Percentiles rank a stretch among this genome's conserved stretches.
Evolutionary conservation across 495 filamentous ascomycete genomes (phyloP).

Genomic region (Filosporella fistucella): DNA sequence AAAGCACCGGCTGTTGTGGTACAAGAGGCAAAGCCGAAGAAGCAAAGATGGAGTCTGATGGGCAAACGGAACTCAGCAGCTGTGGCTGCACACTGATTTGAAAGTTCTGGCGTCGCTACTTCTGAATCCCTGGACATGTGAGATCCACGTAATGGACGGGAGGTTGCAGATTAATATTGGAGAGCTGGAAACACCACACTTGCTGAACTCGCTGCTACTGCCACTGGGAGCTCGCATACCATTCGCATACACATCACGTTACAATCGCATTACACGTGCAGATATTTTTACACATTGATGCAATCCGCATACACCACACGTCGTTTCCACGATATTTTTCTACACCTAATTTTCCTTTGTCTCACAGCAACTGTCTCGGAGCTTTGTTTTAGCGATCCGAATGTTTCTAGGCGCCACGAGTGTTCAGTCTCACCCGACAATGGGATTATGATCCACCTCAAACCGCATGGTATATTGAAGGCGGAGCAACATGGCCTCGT

Average conservation of each 20-base stretch:
- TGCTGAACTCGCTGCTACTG: too few species aligned
- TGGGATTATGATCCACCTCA: too few species aligned
- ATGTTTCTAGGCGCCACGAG: too few species aligned
- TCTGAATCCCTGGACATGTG: not conserved
- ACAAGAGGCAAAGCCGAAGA: constrained; percentile 14
- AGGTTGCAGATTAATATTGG: not conserved
- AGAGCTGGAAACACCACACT: too few species aligned
- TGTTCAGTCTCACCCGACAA: too few species aligned
- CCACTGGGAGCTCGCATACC: too few species aligned
- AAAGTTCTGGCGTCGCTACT: not conserved
- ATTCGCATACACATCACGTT: too few species aligned
- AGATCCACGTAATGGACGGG: not conserved
- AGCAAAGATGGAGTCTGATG: constrained; percentile 19
- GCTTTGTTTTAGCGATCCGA: too few species aligned
- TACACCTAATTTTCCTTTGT: not conserved
- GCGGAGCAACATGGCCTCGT: too few species aligned
- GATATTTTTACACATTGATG: too few species aligned
- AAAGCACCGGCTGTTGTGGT: constrained; percentile 2
- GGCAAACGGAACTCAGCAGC: constrained; percentile 16
- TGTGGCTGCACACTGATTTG: constrained; percentile 2
- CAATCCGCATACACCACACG: not conserved
- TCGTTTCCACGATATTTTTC: not conserved
- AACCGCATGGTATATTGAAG: too few species aligned
- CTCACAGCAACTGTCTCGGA: not conserved
- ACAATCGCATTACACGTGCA: too few species aligned